Evolutionary conservation across 768 basidiomycete species (phyloP), one percentile per base, ranked within the genome.

Genomic region (Auriscalpium vulgare): DNA sequence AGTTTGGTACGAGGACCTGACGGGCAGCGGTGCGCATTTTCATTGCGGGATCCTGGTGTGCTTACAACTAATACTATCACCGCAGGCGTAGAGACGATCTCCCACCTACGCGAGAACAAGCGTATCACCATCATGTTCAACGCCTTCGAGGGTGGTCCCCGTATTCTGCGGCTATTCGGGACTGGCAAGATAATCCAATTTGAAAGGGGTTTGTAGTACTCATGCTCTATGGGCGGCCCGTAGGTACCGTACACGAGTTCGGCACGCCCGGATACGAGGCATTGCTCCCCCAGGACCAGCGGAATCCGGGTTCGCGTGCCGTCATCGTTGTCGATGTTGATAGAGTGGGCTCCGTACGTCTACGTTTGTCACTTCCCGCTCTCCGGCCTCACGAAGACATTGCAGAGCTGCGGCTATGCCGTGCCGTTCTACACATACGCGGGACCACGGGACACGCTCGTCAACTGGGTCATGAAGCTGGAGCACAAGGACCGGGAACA

Each of bases 1-100:
- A 47, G 81, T 84, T 2, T 88, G 86, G 87, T 88, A 88, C 59
- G 84, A 88, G 63, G 86, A 88, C 65, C 72, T 86, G 47, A 82
- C 80, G 17, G 87, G 87, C 9, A 82, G 83, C 58, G 85, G 85
- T 84, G 57, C 44, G 75, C 71, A n/a, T 29, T 11, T 13, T 51
- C 37, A 29, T 35, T 54, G 4, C 37, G 19, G 56, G 46, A 46
- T 7, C 36, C 37, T n/a, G 21, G 19, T 29, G 37, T 37, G 17
- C 50, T 29, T 29, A 29, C 29, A 29, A 5, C 29, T n/a, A n/a
- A n/a, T 29, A 2, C 23, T 29, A 29, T 29, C 7, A 29, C 1
- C 13, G 21, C 49, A 83, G 80, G 82, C 9, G 62, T 76, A 40
- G 83, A 84, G 66, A 84, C 82, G 0, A 75, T 83, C 45, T 71